A percentile compares a stretch with the other conserved stretches of the same genome.
Evolutionary conservation across 2,329 filamentous ascomycete genomes (phyloP).

Genomic region (Reticulascus tulasneorum): DNA sequence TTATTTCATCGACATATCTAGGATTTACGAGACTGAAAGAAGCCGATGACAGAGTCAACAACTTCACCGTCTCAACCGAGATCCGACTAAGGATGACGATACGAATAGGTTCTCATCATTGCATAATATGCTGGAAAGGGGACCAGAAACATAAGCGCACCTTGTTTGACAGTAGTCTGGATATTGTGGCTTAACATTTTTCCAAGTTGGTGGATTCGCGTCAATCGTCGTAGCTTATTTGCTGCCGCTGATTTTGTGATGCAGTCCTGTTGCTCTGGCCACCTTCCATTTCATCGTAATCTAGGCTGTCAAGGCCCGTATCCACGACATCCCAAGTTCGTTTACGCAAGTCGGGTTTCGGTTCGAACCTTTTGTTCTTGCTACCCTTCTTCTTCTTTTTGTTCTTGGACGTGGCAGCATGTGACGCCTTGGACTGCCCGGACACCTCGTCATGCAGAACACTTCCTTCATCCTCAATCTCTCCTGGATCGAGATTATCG

Average conservation of each 20-base stretch:
- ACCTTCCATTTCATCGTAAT: constrained; percentile 45
- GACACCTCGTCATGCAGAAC: constrained; percentile 11
- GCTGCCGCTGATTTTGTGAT: constrained; percentile 9
- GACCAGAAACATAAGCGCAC: constrained; percentile 1
- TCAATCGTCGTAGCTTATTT: constrained; percentile 1
- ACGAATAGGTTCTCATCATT: constrained; percentile 83
- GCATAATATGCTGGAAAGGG: constrained; percentile 12
- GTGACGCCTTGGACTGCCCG: constrained; percentile 8
- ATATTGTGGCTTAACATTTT: too few relatives aligned
- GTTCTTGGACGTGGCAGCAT: constrained; percentile 22
- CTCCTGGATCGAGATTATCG: constrained; percentile 20
- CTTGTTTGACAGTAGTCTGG: background rate
- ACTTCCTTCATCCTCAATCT: constrained; percentile 24
- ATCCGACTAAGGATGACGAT: constrained; percentile 98
- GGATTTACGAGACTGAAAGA: constrained; percentile 26
- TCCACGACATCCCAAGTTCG: constrained; percentile 66
- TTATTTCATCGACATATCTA: constrained; percentile 46
- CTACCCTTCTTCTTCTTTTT: constrained; percentile 35
- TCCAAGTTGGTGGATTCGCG: background rate
- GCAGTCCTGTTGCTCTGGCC: constrained; percentile 5
- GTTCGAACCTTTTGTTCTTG: constrained; percentile 36
- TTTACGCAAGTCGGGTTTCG: constrained; percentile 61
- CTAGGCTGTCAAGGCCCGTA: constrained; percentile 53
- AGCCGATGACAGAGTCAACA: constrained; percentile 1
- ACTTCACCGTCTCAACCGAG: constrained; percentile 20